Conservation (phyloP, 192 early-diverging fungal genomes). For the Chytriomyces sp. region DNA sequence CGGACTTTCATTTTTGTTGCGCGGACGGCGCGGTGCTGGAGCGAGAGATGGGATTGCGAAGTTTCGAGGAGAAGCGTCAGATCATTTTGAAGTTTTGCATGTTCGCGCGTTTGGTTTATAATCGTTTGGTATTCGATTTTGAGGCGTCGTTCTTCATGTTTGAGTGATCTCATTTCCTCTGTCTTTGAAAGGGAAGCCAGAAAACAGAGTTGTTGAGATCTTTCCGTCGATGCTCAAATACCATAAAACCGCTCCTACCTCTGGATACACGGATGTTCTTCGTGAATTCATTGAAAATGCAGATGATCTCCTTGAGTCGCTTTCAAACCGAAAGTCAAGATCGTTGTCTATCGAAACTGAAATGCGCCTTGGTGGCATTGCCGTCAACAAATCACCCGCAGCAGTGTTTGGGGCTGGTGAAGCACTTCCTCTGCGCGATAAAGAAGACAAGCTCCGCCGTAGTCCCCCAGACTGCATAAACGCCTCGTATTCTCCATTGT, state of each 20-base stretch:
- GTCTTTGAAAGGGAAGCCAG: not conserved
- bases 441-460: too few relatives aligned
- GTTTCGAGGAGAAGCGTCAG: conserved; percentile 24
- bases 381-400: too few relatives aligned
- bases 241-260: not conserved
- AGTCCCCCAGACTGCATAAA: too few relatives aligned
- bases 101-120: conserved; percentile 12
- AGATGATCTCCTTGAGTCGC: not conserved
- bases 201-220: not conserved
- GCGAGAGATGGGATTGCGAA: not conserved
- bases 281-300: not conserved
- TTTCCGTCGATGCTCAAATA: not conserved
- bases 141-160: conserved; percentile 20
- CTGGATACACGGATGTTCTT: not conserved
- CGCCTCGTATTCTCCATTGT: not conserved
- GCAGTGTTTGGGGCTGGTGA: too few relatives aligned
- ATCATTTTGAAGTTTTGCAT: conserved; percentile 23
- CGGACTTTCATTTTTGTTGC: conserved; percentile 38
- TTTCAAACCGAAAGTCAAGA: not conserved
- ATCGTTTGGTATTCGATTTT: conserved; percentile 32
- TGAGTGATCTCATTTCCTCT: conserved; percentile 22
- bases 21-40: conserved; percentile 27
- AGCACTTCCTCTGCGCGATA: too few relatives aligned
- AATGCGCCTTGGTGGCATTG: not conserved
- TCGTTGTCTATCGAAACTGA: not conserved